Conservation (phyloP, 805 yeast species). For the Vanderwaltozyma yarrowii region DNA sequence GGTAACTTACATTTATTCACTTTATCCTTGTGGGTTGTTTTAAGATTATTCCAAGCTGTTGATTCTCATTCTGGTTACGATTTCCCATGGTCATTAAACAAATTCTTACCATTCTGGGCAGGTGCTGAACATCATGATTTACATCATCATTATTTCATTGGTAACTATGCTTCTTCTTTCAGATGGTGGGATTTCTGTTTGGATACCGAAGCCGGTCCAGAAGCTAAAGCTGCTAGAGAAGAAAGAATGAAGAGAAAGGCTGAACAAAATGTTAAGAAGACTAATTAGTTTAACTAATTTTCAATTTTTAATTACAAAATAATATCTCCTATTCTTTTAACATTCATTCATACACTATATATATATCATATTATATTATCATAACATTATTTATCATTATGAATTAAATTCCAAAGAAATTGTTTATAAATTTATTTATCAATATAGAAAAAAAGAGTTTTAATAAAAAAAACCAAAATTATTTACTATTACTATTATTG, state of each 20-base stretch:
- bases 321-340: too few relatives aligned
- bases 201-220: slow-evolving; percentile 84
- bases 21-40: slow-evolving; percentile 76
- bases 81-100: slow-evolving; percentile 93
- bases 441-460: too few relatives aligned
- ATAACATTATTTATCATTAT: not conserved
- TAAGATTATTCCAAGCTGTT: slow-evolving; percentile 90
- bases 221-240: slow-evolving; percentile 69
- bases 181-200: slow-evolving; percentile 90
- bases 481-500: too few relatives aligned
- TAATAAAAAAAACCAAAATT: too few relatives aligned
- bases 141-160: slow-evolving; percentile 93
- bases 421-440: too few relatives aligned
- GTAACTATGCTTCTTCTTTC: slow-evolving; percentile 89
- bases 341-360: too few relatives aligned
- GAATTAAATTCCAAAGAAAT: too few relatives aligned
- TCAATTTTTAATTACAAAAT: too few relatives aligned
- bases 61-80: slow-evolving; percentile 98
- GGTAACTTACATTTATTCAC: slow-evolving; percentile 79
- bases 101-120: slow-evolving; percentile 92
- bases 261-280: slow-evolving; percentile 34
- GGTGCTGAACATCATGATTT: slow-evolving; percentile 98
- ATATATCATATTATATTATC: too few relatives aligned
- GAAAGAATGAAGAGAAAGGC: slow-evolving; percentile 47
- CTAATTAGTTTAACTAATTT: slow-evolving; percentile 1